Conservation (phyloP, 805 yeast genomes). For the Lipomyces spencermartinsiae region DNA sequence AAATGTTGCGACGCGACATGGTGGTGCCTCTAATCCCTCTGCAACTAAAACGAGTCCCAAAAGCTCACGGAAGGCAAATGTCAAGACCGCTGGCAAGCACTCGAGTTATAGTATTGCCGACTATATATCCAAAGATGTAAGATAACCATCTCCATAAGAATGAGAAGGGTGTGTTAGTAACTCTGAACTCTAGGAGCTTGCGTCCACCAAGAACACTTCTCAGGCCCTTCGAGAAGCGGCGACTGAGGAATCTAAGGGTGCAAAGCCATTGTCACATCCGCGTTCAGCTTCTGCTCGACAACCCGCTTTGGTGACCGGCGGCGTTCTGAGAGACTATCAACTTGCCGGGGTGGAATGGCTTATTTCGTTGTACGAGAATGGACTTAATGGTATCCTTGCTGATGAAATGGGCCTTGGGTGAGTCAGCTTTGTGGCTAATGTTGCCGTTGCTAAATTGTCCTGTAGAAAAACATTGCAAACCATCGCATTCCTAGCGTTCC, state of each 20-base stretch:
- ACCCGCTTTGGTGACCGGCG: slow-evolving; percentile 62
- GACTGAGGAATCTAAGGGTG: slow-evolving; percentile 6
- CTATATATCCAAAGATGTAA: slow-evolving; percentile 11
- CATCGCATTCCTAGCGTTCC: slow-evolving; percentile 74
- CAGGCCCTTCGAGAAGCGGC: slow-evolving; percentile 12
- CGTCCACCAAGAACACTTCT: background rate
- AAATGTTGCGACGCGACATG: background rate
- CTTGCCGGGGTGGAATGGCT: slow-evolving; percentile 92
- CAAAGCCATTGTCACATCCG: slow-evolving; percentile 11
- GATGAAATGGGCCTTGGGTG: slow-evolving; percentile 96
- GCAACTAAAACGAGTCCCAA: background rate
- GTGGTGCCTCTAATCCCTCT: background rate
- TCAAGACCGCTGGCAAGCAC: background rate
- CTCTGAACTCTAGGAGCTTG: background rate
- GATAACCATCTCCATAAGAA: background rate
- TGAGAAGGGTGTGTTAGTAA: background rate
- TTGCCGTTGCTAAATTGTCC: background rate
- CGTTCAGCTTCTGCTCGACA: slow-evolving; percentile 46
- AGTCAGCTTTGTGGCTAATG: background rate
- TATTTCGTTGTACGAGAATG: slow-evolving; percentile 86
- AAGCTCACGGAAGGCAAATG: background rate
- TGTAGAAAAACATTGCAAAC: slow-evolving; percentile 80
- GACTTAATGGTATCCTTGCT: slow-evolving; percentile 91
- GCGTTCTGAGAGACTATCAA: slow-evolving; percentile 80
- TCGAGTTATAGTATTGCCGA: slow-evolving; percentile 21